These are phyloP conservation scores for Irpex sp. DNA, from an alignment of 1,284 basidiomycete genomes.

Conservation along the genomic window DNA sequence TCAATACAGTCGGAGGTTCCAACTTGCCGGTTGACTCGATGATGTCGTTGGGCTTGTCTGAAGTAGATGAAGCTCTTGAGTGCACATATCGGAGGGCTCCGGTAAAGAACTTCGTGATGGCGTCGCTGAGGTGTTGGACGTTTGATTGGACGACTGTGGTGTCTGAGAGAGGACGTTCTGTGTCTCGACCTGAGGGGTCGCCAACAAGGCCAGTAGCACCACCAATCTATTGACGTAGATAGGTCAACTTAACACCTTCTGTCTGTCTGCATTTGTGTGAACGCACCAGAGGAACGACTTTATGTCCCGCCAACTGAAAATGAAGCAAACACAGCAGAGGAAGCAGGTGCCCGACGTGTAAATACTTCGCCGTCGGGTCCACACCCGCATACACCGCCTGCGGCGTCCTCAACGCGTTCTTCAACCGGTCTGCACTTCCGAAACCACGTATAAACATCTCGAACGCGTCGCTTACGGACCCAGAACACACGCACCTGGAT, in stretches of 20 bases:
- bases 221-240: conserved; percentile 64
- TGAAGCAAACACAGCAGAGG: conserved; percentile 87
- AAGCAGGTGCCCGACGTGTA: conserved; percentile 94
- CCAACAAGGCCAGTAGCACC: conserved; percentile 97
- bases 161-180: conserved; percentile 76
- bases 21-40: conserved; percentile 1
- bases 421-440: conserved; percentile 35
- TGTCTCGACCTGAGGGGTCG: conserved; percentile 89
- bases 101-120: conserved; percentile 72
- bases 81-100: conserved; percentile 62
- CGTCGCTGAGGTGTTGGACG: conserved; percentile 59
- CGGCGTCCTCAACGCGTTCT: conserved; percentile 30
- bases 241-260: too few relatives aligned
- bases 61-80: conserved; percentile 17
- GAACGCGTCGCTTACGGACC: background rate
- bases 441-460: background rate
- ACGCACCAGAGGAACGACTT: conserved; percentile 63
- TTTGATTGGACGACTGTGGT: conserved; percentile 63
- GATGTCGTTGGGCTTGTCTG: conserved; percentile 10
- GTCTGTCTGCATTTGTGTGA: too few relatives aligned
- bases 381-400: conserved; percentile 85
- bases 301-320: conserved; percentile 82
- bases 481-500: conserved; percentile 22
- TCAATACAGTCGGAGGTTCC: conserved; percentile 51
- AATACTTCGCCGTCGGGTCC: conserved; percentile 86